phyloP scores from a whole-genome alignment of 1,284 basidiomycete species.

The Cronartium quercuum region DNA sequence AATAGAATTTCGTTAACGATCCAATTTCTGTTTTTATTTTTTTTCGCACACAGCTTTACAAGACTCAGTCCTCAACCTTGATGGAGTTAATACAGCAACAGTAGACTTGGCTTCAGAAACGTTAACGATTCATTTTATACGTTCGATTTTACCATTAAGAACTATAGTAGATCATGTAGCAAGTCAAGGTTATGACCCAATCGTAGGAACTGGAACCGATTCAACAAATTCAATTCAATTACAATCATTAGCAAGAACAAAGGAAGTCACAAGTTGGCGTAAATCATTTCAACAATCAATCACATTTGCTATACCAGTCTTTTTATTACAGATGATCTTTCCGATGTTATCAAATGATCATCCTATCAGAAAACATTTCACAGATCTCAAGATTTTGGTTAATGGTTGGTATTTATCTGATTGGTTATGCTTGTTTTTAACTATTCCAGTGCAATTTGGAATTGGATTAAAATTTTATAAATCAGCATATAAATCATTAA shows the following conservation, averaged over 20 bases:
- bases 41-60: constrained; percentile 5
- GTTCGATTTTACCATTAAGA: constrained; percentile 25
- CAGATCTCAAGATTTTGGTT: constrained; percentile 52
- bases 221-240: constrained; percentile 71
- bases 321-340: constrained; percentile 81
- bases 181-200: constrained; percentile 13
- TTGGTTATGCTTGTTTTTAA: constrained; percentile 70
- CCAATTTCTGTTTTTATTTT: not conserved
- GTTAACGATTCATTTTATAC: constrained; percentile 8
- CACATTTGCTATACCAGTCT: constrained; percentile 82
- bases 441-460: constrained; percentile 89
- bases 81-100: constrained; percentile 20
- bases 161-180: constrained; percentile 22
- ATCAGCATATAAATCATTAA: constrained; percentile 81
- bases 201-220: not conserved
- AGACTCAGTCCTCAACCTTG: constrained; percentile 12
- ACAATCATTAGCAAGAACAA: constrained; percentile 79
- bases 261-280: constrained; percentile 86
- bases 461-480: constrained; percentile 80
- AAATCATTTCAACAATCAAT: constrained; percentile 69
- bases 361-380: constrained; percentile 54
- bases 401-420: constrained; percentile 75
- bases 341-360: constrained; percentile 60
- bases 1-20: not conserved
- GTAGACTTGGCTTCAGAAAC: not conserved